These are phyloP conservation scores for Dactylis glomerata DNA, from an alignment of 176 grass and related monocot genomes.

Conservation along the genomic window DNA sequence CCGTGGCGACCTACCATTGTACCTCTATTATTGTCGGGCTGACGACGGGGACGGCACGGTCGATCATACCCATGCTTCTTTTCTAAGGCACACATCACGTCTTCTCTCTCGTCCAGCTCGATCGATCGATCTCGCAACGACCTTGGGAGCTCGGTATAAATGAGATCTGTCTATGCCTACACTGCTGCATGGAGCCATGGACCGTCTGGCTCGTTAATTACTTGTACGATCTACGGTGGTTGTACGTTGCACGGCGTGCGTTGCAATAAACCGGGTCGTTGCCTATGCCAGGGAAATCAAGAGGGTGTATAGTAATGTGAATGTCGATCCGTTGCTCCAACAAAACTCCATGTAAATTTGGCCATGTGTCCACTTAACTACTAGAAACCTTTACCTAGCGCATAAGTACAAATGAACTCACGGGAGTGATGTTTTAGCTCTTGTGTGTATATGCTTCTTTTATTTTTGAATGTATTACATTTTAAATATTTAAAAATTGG, in stretches of 20 bases:
- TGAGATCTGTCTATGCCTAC: neutral
- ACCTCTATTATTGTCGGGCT: conserved; percentile 6
- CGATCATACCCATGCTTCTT: conserved; percentile 1
- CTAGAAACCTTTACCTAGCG: no score
- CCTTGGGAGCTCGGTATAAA: neutral
- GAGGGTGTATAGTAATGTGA: neutral
- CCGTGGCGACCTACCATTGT: neutral
- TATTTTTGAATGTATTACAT: no score
- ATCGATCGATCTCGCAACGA: conserved; percentile 1
- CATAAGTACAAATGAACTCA: no score
- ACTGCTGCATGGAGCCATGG: neutral
- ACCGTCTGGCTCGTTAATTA: neutral
- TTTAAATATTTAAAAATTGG: no score
- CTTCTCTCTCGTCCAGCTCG: neutral
- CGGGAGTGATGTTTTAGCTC: no score
- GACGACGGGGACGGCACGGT: neutral
- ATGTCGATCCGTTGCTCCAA: neutral
- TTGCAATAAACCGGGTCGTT: conserved; percentile 16
- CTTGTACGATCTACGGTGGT: neutral
- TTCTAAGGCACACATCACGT: conserved; percentile 16
- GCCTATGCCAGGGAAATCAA: neutral
- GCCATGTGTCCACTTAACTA: neutral
- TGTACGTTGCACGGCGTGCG: conserved; percentile 6
- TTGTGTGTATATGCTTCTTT: no score
- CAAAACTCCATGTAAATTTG: neutral